These are phyloP conservation scores for Skeletonema tropicum DNA, from an alignment of 108 stramenopile species.

Conservation along the genomic window DNA sequence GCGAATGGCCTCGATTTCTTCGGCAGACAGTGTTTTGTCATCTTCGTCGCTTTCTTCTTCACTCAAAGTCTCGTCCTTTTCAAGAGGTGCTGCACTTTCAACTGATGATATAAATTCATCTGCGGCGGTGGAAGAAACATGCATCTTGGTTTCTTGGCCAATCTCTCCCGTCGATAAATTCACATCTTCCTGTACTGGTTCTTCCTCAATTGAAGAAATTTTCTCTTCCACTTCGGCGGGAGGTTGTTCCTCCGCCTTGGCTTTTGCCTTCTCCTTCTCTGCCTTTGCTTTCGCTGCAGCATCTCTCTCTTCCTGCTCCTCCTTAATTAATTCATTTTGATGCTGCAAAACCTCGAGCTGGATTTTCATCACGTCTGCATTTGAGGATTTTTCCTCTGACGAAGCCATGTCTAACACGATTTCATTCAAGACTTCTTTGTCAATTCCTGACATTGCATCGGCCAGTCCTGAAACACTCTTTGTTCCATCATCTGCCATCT, in stretches of 20 bases:
- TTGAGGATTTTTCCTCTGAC: constrained; percentile 70
- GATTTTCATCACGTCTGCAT: constrained; percentile 79
- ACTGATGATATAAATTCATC: constrained; percentile 6
- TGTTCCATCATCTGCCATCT: constrained; percentile 29
- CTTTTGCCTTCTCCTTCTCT: constrained; percentile 42
- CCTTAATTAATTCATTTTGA: constrained; percentile 82
- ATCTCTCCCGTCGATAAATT: constrained; percentile 25
- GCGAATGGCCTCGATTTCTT: constrained; percentile 85
- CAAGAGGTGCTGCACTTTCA: not conserved
- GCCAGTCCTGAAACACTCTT: constrained; percentile 80
- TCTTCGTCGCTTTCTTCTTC: constrained; percentile 44
- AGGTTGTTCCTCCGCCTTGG: constrained; percentile 33
- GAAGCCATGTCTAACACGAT: constrained; percentile 94
- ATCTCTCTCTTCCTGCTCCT: constrained; percentile 71
- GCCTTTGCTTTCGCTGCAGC: constrained; percentile 65
- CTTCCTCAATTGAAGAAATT: not conserved
- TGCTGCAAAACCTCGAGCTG: constrained; percentile 80
- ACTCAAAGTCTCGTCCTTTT: not conserved
- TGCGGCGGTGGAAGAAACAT: not conserved
- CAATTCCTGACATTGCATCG: constrained; percentile 93
- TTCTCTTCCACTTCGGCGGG: constrained; percentile 3
- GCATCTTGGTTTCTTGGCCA: not conserved
- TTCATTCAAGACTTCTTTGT: constrained; percentile 95
- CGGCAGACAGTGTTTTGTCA: constrained; percentile 63
- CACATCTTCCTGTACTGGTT: constrained; percentile 39